Conservation (phyloP, 257 asterid species). For the Solanum medicagineum region DNA sequence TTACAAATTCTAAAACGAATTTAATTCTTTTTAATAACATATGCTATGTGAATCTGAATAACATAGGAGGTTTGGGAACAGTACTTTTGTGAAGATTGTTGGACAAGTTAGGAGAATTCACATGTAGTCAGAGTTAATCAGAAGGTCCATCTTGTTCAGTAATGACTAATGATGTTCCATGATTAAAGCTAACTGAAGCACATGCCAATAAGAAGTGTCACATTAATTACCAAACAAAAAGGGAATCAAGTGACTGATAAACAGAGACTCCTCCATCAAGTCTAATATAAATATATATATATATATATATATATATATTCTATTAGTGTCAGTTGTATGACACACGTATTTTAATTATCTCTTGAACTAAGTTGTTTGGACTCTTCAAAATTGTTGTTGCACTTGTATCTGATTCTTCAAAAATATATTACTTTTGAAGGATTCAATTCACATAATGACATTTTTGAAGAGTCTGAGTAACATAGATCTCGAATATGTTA, state of each 20-base stretch:
- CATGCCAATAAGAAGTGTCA: neutral
- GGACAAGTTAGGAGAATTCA: neutral
- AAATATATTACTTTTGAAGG: too few relatives aligned
- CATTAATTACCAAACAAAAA: neutral
- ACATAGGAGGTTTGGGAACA: neutral
- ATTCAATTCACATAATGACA: too few relatives aligned
- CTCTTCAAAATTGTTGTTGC: too few relatives aligned
- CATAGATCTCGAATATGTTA: too few relatives aligned
- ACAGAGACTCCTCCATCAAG: neutral
- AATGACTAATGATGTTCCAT: neutral
- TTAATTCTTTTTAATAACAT: too few relatives aligned
- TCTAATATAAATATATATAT: neutral
- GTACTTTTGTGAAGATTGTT: neutral
- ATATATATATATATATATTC: too few relatives aligned
- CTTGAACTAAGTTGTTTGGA: too few relatives aligned
- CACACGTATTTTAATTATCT: neutral
- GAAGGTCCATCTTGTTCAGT: neutral
- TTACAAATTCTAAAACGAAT: too few relatives aligned
- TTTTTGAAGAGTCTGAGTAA: too few relatives aligned
- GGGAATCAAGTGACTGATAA: neutral
- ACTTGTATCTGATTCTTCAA: too few relatives aligned
- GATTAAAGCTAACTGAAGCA: neutral
- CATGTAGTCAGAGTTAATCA: neutral
- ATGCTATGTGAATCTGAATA: too few relatives aligned
- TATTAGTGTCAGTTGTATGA: neutral